A percentile compares a stretch with the other conserved stretches of the same genome.
phyloP scores from a whole-genome alignment of 768 basidiomycete species.

The Collybia sp. region DNA sequence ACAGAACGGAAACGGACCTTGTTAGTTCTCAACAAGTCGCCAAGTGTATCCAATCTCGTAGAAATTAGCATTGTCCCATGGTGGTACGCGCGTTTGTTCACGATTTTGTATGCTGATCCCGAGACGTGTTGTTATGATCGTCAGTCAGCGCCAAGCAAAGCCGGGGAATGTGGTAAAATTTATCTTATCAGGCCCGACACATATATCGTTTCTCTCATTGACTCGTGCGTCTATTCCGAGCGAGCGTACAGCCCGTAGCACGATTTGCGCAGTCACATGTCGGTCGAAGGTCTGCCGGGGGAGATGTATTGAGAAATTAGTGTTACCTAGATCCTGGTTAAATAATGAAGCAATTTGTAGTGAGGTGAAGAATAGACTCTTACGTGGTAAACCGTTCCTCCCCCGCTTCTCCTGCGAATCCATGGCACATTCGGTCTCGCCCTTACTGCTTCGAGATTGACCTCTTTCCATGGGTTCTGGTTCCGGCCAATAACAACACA shows the following conservation, averaged over 20 bases:
- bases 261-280: slow-evolving; percentile 68
- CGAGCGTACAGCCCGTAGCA: slow-evolving; percentile 69
- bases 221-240: slow-evolving; percentile 74
- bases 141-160: slow-evolving; percentile 9
- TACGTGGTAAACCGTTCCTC: slow-evolving; percentile 96
- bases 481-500: slow-evolving; percentile 94
- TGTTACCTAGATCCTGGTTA: slow-evolving; percentile 88
- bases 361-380: slow-evolving; percentile 15
- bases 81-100: slow-evolving; percentile 87
- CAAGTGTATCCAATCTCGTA: slow-evolving; percentile 66
- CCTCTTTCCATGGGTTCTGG: slow-evolving; percentile 98
- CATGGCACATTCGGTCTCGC: slow-evolving; percentile 56
- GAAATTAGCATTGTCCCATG: slow-evolving; percentile 98
- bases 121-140: slow-evolving; percentile 61
- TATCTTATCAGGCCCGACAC: slow-evolving; percentile 85
- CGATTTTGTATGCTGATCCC: slow-evolving; percentile 96
- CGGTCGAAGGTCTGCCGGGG: slow-evolving; percentile 80
- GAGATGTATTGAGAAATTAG: slow-evolving; percentile 93
- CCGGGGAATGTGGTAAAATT: slow-evolving; percentile 10
- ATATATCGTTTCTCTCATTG: slow-evolving; percentile 91
- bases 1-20: slow-evolving; percentile 42
- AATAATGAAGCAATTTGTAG: neutral
- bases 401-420: slow-evolving; percentile 84
- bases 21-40: slow-evolving; percentile 60
- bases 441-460: slow-evolving; percentile 63